Base-by-base conservation (phyloP, 2,329 filamentous ascomycete species). In the Nothophaeocryptopus gaeumannii region DNA sequence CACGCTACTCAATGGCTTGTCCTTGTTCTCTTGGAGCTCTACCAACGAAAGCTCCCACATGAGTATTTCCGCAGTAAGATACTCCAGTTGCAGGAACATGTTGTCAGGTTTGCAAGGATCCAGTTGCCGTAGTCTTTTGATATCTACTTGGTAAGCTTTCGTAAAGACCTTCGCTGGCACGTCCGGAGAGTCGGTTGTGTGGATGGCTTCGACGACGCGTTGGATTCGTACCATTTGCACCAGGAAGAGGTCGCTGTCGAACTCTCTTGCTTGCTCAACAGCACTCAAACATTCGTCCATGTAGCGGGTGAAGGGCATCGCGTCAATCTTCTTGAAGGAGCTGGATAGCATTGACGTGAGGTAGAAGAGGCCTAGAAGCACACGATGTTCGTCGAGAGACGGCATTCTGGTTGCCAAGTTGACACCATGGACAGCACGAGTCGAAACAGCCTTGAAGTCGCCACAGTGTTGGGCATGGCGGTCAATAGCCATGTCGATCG, bases 181-280 rank as follows among this genome's bases (percentile, higher is more conserved):
- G 14, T 50, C 53, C 8, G 63, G 53, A 11, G 49, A 41, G 15
- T 61, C 57, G 7, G 55, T 54, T 9, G 55, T 55, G 16, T 56
- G 50, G 5, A 63, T 58, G 2, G 63, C 52, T 45, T 65, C 60
- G 9, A 58, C 55, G 2, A 66, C 45, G 10, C 56, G 58, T 41
- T 67, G 63, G 13, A 61, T 50, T 3, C 61, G 57, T 2, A 66
- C 60, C 38, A 64, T 56, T 20, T 64, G 61, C 2, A 64, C 60
- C 5, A 66, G 59, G n/a, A 60, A 53, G 8, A 56, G 43, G 34
- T 67, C 64, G 48, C 57, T 64, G 5, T 61, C 53, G 44, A 58
- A 58, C 39, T 66, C 62, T 32, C 39, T 41, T 2, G 53, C 53
- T 34, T 50, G 33, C 30, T 63, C 61, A 9, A 67, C 54, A 9